Percentiles rank a stretch among this genome's conserved stretches.
These are phyloP conservation scores for Ceriops decandra DNA, from an alignment of 345 rosid genomes.

Conservation along the genomic window DNA sequence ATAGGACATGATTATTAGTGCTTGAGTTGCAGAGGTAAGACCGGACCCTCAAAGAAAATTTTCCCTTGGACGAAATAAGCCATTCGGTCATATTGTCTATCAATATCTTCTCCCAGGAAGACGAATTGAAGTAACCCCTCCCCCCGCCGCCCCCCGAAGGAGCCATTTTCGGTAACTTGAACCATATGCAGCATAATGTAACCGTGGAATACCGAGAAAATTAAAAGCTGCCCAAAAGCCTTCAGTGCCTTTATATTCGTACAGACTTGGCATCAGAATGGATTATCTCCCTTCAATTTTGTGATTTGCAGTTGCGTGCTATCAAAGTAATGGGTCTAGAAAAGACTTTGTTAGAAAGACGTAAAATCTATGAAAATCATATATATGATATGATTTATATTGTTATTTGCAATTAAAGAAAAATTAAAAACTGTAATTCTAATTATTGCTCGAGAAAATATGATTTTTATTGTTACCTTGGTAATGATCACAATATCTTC, in stretches of 20 bases:
- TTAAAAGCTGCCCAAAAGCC: neutral
- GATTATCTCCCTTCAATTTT: neutral
- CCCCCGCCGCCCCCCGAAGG: no score
- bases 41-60: neutral
- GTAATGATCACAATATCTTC: no score
- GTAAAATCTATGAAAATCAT: no score
- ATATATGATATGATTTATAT: no score
- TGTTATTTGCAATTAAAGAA: no score
- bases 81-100: slow-evolving; percentile 7
- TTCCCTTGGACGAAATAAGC: slow-evolving; percentile 12
- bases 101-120: neutral
- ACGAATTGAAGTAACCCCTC: neutral
- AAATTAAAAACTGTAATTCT: no score
- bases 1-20: neutral
- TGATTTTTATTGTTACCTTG: no score
- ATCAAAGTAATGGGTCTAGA: no score
- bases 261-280: neutral
- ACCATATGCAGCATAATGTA: neutral
- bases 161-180: neutral
- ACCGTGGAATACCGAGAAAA: neutral
- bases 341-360: no score
- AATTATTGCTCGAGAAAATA: no score
- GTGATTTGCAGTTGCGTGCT: slow-evolving; percentile 12
- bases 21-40: neutral
- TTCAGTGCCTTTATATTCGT: neutral